Evolutionary conservation across 176 grass and related monocot species (phyloP).

Genomic region (Juncus effusus): DNA sequence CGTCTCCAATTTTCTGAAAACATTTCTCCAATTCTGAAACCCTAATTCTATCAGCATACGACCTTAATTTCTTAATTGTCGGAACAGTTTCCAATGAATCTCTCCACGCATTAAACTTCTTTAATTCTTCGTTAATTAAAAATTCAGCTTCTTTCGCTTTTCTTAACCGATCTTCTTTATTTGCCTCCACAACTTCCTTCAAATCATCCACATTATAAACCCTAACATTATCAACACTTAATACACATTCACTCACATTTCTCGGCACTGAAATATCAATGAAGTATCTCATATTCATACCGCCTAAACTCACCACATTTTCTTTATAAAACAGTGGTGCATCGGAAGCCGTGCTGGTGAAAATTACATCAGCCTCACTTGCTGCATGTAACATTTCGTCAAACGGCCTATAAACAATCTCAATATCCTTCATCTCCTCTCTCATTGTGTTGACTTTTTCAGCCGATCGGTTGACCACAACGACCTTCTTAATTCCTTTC

Average conservation of each 20-base stretch:
- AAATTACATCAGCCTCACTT: constrained; percentile 68
- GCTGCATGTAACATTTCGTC: constrained; percentile 62
- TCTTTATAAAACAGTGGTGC: constrained; percentile 63
- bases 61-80: constrained; percentile 85
- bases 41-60: constrained; percentile 73
- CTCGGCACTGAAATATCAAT: constrained; percentile 84
- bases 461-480: constrained; percentile 76
- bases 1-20: constrained; percentile 73
- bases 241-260: constrained; percentile 63
- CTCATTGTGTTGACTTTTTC: constrained; percentile 81
- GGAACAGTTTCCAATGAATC: constrained; percentile 78
- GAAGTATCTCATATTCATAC: constrained; percentile 43
- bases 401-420: constrained; percentile 75
- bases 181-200: constrained; percentile 88
- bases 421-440: constrained; percentile 64
- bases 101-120: constrained; percentile 73
- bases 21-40: constrained; percentile 79
- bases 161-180: constrained; percentile 72
- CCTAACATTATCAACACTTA: constrained; percentile 35
- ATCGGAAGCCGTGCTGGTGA: constrained; percentile 84
- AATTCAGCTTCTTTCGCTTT: constrained; percentile 74
- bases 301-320: constrained; percentile 43
- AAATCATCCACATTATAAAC: constrained; percentile 89
- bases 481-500: constrained; percentile 72
- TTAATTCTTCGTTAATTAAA: constrained; percentile 72